Base-by-base conservation (phyloP, 2,329 filamentous ascomycete species). In the Stenocarpella maydis region DNA sequence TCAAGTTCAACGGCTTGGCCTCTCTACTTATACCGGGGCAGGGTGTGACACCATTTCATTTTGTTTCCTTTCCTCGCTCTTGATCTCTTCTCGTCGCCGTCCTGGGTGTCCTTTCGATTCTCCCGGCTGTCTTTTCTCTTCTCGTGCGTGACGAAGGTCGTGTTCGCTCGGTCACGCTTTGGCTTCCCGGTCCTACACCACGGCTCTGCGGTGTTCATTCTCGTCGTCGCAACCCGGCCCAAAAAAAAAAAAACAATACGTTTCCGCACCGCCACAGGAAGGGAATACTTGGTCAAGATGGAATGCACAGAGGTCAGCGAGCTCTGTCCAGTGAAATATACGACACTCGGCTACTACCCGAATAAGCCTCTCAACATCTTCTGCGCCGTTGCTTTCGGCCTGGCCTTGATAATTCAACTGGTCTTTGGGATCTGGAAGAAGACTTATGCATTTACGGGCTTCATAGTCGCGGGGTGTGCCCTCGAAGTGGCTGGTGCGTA, bases 311-410 rank as follows among this genome's bases (percentile, higher is more conserved):
- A 80, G 19, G 78, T 88, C 71, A 80, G 80, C 10, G 69, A 74
- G 2, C 68, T 73, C 47, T 89, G 87, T 72, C 85, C 86, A n/a
- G 85, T 88, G 72, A 70, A 79, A 49, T 79, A 78, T 37, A 88
- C 86, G 3, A 85, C 87, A 15, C 78, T 87, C 41, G 86, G 86
- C 58, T 90, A 90, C 78, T 81, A 82, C 41, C 88, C 88, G 8
- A 88, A 86, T 73, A 75, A 83, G n/a, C 83, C 84, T 58, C 83
- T 86, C 72, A 87, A 88, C 76, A 80, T 83, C 73, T 85, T 89
- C 74, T 86, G 87, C 75, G 78, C 83, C 50, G 77, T 82, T 64
- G 81, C 79, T 24, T 90, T 88, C 70, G 85, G 80, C 9, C 47
- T 85, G 3, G 79, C 81, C 9, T 74, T 81, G 10, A 54, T 87